Evolutionary conservation across 164 flowering plant genomes (phyloP).

Genomic region (Santalum album): DNA sequence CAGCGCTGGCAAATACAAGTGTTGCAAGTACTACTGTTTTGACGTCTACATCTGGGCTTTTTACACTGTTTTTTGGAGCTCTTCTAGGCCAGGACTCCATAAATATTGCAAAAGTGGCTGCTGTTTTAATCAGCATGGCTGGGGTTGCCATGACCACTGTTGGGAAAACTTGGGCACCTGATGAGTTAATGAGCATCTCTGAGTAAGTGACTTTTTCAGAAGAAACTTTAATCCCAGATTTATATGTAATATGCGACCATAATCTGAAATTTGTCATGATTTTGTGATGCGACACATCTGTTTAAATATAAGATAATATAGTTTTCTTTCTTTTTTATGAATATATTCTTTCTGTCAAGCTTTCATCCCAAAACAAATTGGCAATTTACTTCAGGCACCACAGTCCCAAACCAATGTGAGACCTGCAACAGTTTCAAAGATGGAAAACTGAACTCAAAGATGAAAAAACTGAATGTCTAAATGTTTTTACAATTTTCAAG

Average conservation of each 20-base stretch:
- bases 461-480: no score
- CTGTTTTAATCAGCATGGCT: conserved; percentile 53
- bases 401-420: no score
- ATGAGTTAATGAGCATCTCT: conserved; percentile 28
- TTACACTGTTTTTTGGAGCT: conserved; percentile 57
- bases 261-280: not conserved
- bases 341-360: no score
- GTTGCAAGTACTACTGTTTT: conserved; percentile 60
- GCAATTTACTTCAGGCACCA: no score
- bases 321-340: no score
- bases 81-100: conserved; percentile 47
- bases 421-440: no score
- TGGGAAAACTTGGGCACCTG: conserved; percentile 52
- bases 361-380: no score
- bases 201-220: conserved; percentile 24
- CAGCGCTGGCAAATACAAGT: conserved; percentile 55
- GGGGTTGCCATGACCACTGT: conserved; percentile 61
- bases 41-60: conserved; percentile 56
- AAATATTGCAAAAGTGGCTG: conserved; percentile 30
- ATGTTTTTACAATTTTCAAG: no score
- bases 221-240: no score
- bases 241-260: not conserved
- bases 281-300: not conserved
- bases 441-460: no score
- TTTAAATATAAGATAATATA: no score